Evolutionary conservation across 768 basidiomycete genomes (phyloP), one percentile per base, ranked within the genome.

Genomic region (Mycena alexandri): DNA sequence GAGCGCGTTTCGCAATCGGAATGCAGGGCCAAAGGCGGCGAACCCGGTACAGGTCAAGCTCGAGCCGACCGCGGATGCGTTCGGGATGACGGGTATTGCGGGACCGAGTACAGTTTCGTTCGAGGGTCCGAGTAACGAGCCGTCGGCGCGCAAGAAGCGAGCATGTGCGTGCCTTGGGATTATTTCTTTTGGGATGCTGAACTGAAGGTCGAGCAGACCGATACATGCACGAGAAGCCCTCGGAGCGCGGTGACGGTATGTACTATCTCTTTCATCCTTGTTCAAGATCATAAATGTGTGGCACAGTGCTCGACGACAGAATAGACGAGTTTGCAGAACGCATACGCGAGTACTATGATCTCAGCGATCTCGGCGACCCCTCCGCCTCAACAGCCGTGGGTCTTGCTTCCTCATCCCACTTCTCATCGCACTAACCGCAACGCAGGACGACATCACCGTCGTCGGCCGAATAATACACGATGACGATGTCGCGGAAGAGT

Each of bases 141-240:
- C 68, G 14, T 73, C 77, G n/a, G 76, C 81, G 0, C 79, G 74
- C 46, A 86, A 82, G 64, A 81, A 79, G 61, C 85, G 89, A 38
- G 81, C 84, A 41, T 92, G 92, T 93, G 75, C 83, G 89, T 79
- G 12, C 43, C 10, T 67, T 22, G 41, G 54, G 22, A 36, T 24
- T 25, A 47, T 50, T 29, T 51, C 38, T 17, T 53, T 29, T 61
- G 13, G 29, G 52, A 0, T 25, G 25, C 29, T 43, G 9, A 38
- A 47, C 25, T 58, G 29, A 70, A 53, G 42, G 51, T 14, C 11
- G 22, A 14, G 25, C 43, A 94, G 92, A 91, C 84, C 87, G 93
- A 33, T 99, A 98, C 77, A 96, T 97, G 96, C 95, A 93, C 74
- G 96, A 98, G 78, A 95, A 94, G 79, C 84, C 92, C 25, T 88